Percentiles rank a stretch among this genome's conserved stretches.
phyloP scores from a whole-genome alignment of 805 yeast genomes.

The Pachysolen tannophilus region DNA sequence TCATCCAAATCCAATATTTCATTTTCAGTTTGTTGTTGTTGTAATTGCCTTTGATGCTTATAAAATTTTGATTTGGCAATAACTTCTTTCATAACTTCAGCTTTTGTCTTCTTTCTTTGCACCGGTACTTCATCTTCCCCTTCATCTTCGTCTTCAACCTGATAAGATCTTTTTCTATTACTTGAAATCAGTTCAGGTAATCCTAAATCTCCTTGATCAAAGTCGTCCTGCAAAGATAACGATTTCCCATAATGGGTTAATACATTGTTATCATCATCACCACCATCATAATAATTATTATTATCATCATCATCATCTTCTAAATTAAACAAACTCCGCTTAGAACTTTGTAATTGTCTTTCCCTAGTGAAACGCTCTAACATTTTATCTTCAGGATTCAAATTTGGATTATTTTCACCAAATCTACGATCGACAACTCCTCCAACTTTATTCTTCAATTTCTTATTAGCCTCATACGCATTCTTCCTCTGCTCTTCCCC shows the following conservation, averaged over 20 bases:
- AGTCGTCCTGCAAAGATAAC: slow-evolving; percentile 30
- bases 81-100: slow-evolving; percentile 80
- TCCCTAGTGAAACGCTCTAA: slow-evolving; percentile 90
- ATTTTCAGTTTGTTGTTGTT: slow-evolving; percentile 51
- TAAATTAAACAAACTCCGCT: slow-evolving; percentile 58
- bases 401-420: slow-evolving; percentile 69
- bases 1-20: slow-evolving; percentile 65
- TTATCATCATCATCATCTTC: slow-evolving; percentile 59
- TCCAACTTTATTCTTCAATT: slow-evolving; percentile 66
- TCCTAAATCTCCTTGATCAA: slow-evolving; percentile 26
- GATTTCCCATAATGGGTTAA: slow-evolving; percentile 79
- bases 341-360: slow-evolving; percentile 55
- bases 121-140: slow-evolving; percentile 28
- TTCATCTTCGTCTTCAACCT: slow-evolving; percentile 29
- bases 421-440: slow-evolving; percentile 80
- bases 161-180: not conserved
- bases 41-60: slow-evolving; percentile 66
- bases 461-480: slow-evolving; percentile 57
- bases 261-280: slow-evolving; percentile 31
- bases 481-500: slow-evolving; percentile 57
- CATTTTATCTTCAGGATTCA: slow-evolving; percentile 91
- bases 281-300: too few species aligned
- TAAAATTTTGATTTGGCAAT: slow-evolving; percentile 76
- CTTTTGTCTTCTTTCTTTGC: slow-evolving; percentile 66
- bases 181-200: not conserved